Conservation (phyloP, 164 flowering plant genomes). For the Magnolia kwangsiensis region DNA sequence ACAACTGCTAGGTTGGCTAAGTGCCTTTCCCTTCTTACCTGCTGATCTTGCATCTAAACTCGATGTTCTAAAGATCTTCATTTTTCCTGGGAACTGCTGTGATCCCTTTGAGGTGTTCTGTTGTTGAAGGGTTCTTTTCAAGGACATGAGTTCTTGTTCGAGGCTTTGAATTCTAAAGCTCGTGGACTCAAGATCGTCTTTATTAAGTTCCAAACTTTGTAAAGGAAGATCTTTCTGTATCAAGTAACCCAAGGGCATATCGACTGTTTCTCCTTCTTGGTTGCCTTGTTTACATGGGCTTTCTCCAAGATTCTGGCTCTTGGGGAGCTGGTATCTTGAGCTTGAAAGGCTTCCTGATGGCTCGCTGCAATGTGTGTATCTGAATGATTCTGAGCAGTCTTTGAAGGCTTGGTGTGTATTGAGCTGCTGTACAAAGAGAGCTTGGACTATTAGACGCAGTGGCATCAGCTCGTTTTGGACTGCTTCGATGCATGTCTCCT, state of each 20-base stretch:
- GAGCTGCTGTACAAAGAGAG: constrained; percentile 78
- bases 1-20: constrained; percentile 58
- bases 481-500: constrained; percentile 71
- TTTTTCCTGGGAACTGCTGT: constrained; percentile 25
- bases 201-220: constrained; percentile 37
- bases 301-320: constrained; percentile 40
- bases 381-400: constrained; percentile 82
- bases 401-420: constrained; percentile 83
- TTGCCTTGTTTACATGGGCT: constrained; percentile 39
- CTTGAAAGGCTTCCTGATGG: constrained; percentile 62
- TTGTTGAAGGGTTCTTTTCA: constrained; percentile 58
- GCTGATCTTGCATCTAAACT: constrained; percentile 35
- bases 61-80: constrained; percentile 24
- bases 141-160: constrained; percentile 68
- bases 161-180: constrained; percentile 86
- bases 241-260: constrained; percentile 48
- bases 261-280: constrained; percentile 26
- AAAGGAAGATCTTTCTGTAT: constrained; percentile 40
- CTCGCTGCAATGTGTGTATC: constrained; percentile 47
- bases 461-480: constrained; percentile 96
- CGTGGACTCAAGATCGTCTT: constrained; percentile 72
- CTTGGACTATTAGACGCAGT: constrained; percentile 80
- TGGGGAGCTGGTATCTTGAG: constrained; percentile 45
- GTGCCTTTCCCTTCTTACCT: constrained; percentile 49
- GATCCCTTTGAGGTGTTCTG: constrained; percentile 33